Percentiles rank a stretch among this genome's conserved stretches.
Conservation (phyloP, 306 rosid genomes). For the Vigna hirtella region DNA sequence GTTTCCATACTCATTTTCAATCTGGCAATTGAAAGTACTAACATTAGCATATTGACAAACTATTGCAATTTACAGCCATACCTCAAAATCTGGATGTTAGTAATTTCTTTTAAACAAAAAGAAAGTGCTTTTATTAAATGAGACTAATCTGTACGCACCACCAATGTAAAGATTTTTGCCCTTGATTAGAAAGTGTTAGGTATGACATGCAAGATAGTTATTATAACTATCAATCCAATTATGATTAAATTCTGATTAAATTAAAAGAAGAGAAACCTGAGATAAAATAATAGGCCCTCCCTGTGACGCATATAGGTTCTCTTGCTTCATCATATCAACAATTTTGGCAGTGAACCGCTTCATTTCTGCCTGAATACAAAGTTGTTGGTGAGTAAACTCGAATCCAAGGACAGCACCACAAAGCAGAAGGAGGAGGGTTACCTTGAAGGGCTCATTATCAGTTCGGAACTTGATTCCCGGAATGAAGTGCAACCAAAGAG, state of each 20-base stretch:
- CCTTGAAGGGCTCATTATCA: slow-evolving; percentile 94
- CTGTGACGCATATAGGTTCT: slow-evolving; percentile 88
- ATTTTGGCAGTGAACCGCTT: slow-evolving; percentile 84
- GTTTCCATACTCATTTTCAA: slow-evolving; percentile 95
- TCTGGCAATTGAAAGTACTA: slow-evolving; percentile 53
- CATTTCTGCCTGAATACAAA: slow-evolving; percentile 86
- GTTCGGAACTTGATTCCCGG: slow-evolving; percentile 87
- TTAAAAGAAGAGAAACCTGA: slow-evolving; percentile 60
- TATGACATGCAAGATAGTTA: too few species aligned
- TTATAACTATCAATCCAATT: not conserved
- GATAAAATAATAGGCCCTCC: slow-evolving; percentile 98
- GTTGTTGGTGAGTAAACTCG: slow-evolving; percentile 16
- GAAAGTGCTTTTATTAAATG: not conserved
- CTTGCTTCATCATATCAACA: slow-evolving; percentile 87
- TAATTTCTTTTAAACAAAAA: not conserved
- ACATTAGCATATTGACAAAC: slow-evolving; percentile 17
- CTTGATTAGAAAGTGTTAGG: not conserved
- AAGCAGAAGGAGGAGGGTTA: slow-evolving; percentile 39
- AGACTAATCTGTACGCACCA: not conserved
- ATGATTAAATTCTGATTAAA: too few species aligned
- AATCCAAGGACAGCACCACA: slow-evolving; percentile 13
- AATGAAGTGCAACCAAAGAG: slow-evolving; percentile 92
- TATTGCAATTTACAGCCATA: not conserved
- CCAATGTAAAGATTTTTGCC: too few species aligned
- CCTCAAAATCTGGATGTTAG: not conserved